Base-by-base conservation (phyloP, 179 eudicot species). In the Beta macrorhiza region DNA sequence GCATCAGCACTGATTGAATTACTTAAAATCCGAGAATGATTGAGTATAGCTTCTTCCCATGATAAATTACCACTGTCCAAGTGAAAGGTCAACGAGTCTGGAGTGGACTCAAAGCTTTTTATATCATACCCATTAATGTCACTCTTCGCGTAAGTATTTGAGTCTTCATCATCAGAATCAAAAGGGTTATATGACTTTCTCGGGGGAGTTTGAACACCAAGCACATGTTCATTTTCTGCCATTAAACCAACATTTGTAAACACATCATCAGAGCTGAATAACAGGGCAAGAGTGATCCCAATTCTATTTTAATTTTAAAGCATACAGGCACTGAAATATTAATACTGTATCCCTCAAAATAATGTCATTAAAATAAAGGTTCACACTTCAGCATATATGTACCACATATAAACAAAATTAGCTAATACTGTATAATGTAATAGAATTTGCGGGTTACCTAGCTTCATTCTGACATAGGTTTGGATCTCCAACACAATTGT, bases 101-200 rank as follows among this genome's bases (percentile, higher is more conserved):
- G 81, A 74, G 78, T 82, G 52, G 81, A 73, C 83, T 84, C 91
- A 32, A 82, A 82, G 72, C 85, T 83, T 65, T 81, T 88, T 57
- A 84, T 81, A 81, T 87, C 87, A 77, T 69, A 82, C 62, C 80
- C 89, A 53, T 76, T 87, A 29, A 62, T 56, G 79, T 83, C 84
- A 49, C 79, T 88, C 79, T 83, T 88, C 13, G 52, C 22, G 16
- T 37, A 77, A 32, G 53, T 80, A 71, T 79, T 32, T 6, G 83
- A 74, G 49, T 87, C 84, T 72, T 85, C 90, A 61, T 84, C 89
- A 67, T 88, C 90, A 3, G 90, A 88, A 65, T 86, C 90, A 67
- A 88, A 88, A 51, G 90, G 90, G 80, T 88, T 88, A 78, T 86
- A 88, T 13, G 89, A 88, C 77, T 88, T 88, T 74, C 87, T 83